These are phyloP conservation scores for Curvularia lunata DNA, from an alignment of 2,329 filamentous ascomycete genomes.

Conservation along the genomic window DNA sequence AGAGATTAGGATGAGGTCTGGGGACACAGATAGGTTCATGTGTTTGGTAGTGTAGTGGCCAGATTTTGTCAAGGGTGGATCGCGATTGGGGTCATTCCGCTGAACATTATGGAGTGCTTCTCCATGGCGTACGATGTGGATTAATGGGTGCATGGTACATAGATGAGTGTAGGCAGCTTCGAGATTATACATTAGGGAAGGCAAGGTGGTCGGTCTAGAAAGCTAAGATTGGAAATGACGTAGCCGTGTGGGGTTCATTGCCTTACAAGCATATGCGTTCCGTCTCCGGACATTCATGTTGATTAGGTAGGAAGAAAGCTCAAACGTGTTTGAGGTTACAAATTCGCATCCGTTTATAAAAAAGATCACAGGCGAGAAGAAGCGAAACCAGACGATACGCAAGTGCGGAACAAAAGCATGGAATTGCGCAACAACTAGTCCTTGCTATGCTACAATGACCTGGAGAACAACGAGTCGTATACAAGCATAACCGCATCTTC, in stretches of 20 bases:
- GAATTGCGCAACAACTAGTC: not conserved
- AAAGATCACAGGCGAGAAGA: not conserved
- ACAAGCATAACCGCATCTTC: not conserved
- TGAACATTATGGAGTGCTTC: slow-evolving; percentile 32
- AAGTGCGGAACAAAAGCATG: not conserved
- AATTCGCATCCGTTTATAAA: not conserved
- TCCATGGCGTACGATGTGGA: slow-evolving; percentile 32
- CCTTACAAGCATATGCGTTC: not conserved
- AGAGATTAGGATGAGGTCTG: slow-evolving; percentile 32
- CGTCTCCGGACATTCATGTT: too few relatives aligned
- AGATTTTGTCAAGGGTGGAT: slow-evolving; percentile 28
- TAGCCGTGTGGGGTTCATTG: not conserved
- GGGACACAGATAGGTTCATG: slow-evolving; percentile 11
- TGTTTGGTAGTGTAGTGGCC: slow-evolving; percentile 20
- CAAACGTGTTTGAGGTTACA: too few relatives aligned
- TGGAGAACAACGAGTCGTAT: not conserved
- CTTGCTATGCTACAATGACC: not conserved
- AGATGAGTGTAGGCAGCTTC: too few relatives aligned
- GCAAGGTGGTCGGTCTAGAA: not conserved
- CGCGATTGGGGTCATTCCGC: slow-evolving; percentile 19
- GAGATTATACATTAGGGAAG: not conserved
- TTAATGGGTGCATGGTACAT: slow-evolving; percentile 2
- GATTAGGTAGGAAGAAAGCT: too few relatives aligned
- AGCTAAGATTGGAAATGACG: not conserved
- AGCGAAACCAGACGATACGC: not conserved